These are phyloP conservation scores for Canavalia ensiformis DNA, from an alignment of 306 rosid genomes.

Conservation along the genomic window DNA sequence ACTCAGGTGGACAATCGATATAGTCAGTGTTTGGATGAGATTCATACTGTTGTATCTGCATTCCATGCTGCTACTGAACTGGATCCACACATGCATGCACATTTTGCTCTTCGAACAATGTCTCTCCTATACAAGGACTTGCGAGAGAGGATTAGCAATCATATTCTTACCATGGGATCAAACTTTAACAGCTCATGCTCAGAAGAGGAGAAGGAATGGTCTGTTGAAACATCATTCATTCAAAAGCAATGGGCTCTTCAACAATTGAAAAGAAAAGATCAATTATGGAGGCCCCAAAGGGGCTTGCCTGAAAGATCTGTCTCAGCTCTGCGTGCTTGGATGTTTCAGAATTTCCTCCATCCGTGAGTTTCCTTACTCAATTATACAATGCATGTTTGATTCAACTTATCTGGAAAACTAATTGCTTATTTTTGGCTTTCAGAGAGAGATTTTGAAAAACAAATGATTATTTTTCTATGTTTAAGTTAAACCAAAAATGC, in stretches of 20 bases:
- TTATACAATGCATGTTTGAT: not conserved
- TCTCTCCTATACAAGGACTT: conserved; percentile 69
- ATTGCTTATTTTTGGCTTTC: not conserved
- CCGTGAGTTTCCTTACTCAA: conserved; percentile 67
- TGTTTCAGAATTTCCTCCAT: conserved; percentile 98
- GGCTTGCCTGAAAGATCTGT: conserved; percentile 97
- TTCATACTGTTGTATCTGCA: conserved; percentile 83
- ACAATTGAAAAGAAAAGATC: conserved; percentile 86
- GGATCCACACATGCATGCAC: conserved; percentile 77
- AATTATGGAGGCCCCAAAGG: conserved; percentile 94
- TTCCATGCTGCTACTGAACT: conserved; percentile 87
- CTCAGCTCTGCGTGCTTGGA: conserved; percentile 88
- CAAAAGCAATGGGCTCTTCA: conserved; percentile 89
- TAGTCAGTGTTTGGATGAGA: conserved; percentile 82
- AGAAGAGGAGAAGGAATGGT: conserved; percentile 67
- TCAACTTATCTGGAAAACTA: too few species aligned
- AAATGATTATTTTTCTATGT: too few species aligned
- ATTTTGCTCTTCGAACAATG: conserved; percentile 72
- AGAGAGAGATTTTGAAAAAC: not conserved
- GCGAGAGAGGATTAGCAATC: conserved; percentile 80
- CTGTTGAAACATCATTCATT: conserved; percentile 70
- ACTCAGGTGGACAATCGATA: conserved; percentile 81
- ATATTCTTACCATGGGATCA: conserved; percentile 66
- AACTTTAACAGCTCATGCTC: conserved; percentile 49
- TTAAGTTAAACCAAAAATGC: not conserved